A percentile compares a stretch with the other conserved stretches of the same genome.
These are phyloP conservation scores for Leccinum pachyderme DNA, from an alignment of 1,284 basidiomycete species.

Conservation along the genomic window DNA sequence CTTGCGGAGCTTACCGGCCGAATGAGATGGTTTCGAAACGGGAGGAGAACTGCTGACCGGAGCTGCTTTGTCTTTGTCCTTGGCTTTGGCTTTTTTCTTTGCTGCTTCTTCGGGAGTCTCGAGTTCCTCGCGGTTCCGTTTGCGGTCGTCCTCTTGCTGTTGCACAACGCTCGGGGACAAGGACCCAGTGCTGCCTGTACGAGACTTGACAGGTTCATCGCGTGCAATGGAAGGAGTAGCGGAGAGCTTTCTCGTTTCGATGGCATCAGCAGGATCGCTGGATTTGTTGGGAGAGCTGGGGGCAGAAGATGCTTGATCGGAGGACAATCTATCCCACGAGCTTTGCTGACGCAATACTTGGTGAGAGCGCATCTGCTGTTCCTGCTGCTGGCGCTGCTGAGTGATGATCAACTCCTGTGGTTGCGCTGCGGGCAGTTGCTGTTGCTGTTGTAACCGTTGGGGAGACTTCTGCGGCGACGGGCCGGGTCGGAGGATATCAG, in stretches of 20 bases:
- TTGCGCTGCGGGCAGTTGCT: constrained; percentile 22
- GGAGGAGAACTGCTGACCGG: constrained; percentile 40
- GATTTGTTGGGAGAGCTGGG: constrained; percentile 27
- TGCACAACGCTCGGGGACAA: constrained; percentile 48
- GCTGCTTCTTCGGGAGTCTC: constrained; percentile 56
- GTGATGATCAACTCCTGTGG: constrained; percentile 31
- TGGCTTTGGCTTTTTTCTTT: constrained; percentile 48
- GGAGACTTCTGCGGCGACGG: constrained; percentile 14
- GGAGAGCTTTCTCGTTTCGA: constrained; percentile 71
- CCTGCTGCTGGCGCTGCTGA: constrained; percentile 30
- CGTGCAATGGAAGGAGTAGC: constrained; percentile 76
- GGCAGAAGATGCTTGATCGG: constrained; percentile 21
- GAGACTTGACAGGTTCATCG: constrained; percentile 38
- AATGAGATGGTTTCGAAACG: constrained; percentile 29
- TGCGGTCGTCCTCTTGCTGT: constrained; percentile 56
- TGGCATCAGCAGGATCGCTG: constrained; percentile 55
- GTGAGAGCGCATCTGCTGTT: constrained; percentile 33
- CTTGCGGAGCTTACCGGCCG: constrained; percentile 66
- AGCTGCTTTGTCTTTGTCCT: constrained; percentile 30
- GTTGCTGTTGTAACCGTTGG: constrained; percentile 37
- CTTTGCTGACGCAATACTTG: constrained; percentile 28
- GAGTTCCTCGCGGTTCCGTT: constrained; percentile 58
- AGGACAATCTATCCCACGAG: constrained; percentile 26
- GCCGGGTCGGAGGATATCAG: constrained; percentile 21
- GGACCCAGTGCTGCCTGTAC: constrained; percentile 31